phyloP scores from a whole-genome alignment of 2,329 filamentous ascomycete genomes.

The Fusarium lyarnte region DNA sequence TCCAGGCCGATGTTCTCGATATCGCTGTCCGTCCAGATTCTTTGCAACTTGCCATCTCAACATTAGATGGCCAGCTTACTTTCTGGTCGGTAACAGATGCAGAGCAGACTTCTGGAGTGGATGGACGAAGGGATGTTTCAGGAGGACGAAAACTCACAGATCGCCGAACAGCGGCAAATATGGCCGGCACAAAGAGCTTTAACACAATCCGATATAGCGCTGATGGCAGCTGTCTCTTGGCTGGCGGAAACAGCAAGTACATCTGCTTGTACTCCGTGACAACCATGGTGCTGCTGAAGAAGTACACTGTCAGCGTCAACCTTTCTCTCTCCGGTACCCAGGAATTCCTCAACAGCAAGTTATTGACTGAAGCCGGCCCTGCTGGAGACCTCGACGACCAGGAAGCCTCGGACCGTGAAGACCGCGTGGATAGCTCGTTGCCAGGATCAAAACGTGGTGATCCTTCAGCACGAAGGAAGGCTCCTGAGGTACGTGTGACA shows the following conservation, averaged over 20 bases:
- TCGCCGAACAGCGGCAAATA: slow-evolving; percentile 89
- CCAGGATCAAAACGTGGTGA: slow-evolving; percentile 90
- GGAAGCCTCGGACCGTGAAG: slow-evolving; percentile 88
- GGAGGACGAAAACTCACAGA: slow-evolving; percentile 90
- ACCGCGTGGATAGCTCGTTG: slow-evolving; percentile 79
- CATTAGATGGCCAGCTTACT: slow-evolving; percentile 89
- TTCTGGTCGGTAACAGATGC: slow-evolving; percentile 95
- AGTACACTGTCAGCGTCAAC: slow-evolving; percentile 95
- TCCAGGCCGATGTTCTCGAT: slow-evolving; percentile 89
- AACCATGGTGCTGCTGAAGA: slow-evolving; percentile 90
- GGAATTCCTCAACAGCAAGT: slow-evolving; percentile 93
- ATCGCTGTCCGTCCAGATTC: slow-evolving; percentile 91
- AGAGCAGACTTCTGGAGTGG: slow-evolving; percentile 84
- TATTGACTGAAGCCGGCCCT: slow-evolving; percentile 90
- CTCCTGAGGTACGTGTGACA: slow-evolving; percentile 85
- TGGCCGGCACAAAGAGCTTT: slow-evolving; percentile 90
- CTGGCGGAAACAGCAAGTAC: slow-evolving; percentile 96
- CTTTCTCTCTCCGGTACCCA: slow-evolving; percentile 95
- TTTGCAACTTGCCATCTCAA: slow-evolving; percentile 89
- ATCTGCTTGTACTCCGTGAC: slow-evolving; percentile 97
- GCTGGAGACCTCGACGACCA: slow-evolving; percentile 85
- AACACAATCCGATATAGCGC: slow-evolving; percentile 89
- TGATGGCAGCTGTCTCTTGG: slow-evolving; percentile 89
- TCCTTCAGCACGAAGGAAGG: slow-evolving; percentile 77
- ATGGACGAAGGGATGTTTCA: slow-evolving; percentile 90